These are phyloP conservation scores for Conringia planisiliqua DNA, from an alignment of 345 rosid genomes.

Conservation along the genomic window DNA sequence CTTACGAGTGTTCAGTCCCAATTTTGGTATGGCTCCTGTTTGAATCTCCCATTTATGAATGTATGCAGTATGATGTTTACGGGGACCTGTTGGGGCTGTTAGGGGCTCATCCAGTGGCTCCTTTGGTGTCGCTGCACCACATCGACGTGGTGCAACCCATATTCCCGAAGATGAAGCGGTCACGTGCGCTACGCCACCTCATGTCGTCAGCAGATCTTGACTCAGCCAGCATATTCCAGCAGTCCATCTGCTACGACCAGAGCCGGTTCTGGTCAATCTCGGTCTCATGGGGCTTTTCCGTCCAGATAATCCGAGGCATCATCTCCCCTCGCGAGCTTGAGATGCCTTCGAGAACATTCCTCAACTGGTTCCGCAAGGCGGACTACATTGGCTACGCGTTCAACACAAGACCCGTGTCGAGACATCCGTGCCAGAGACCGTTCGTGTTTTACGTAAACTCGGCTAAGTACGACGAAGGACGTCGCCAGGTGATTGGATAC, in stretches of 20 bases:
- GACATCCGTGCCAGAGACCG: conserved; percentile 74
- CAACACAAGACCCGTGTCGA: conserved; percentile 74
- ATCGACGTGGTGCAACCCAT: conserved; percentile 74
- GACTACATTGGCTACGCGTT: conserved; percentile 79
- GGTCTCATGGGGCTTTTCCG: conserved; percentile 81
- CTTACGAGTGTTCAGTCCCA: no score
- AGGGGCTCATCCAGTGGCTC: conserved; percentile 73
- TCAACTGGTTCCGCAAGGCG: conserved; percentile 68
- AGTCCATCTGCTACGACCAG: conserved; percentile 73
- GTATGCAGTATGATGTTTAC: conserved; percentile 69
- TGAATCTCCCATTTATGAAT: no score
- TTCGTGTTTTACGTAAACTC: conserved; percentile 59
- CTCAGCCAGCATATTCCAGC: conserved; percentile 75
- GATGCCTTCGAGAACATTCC: conserved; percentile 80
- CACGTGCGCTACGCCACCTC: conserved; percentile 50
- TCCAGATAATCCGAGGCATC: conserved; percentile 65
- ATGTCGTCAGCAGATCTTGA: conserved; percentile 55
- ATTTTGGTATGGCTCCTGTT: no score
- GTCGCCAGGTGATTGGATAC: conserved; percentile 55
- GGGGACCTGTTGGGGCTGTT: conserved; percentile 73
- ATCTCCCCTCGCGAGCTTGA: conserved; percentile 88
- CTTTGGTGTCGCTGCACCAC: conserved; percentile 73
- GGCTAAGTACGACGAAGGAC: conserved; percentile 44
- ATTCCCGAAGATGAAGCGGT: conserved; percentile 56
- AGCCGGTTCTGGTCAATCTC: conserved; percentile 67